Evolutionary conservation across 495 filamentous ascomycete species (phyloP).

Genomic region (Opeltia flavorubescens): DNA sequence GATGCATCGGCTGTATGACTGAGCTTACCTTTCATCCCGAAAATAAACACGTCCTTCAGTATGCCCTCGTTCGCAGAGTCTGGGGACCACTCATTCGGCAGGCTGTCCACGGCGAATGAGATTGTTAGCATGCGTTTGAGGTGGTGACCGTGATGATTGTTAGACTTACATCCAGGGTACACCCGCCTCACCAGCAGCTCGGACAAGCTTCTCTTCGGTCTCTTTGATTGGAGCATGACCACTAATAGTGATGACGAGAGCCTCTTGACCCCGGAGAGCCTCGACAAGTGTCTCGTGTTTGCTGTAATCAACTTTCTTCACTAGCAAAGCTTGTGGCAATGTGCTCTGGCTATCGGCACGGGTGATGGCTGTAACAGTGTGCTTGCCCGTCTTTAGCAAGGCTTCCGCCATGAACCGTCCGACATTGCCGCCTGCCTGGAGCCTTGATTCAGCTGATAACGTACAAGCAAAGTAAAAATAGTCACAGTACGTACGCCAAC

Average conservation of each 20-base stretch:
- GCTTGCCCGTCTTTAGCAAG: conserved; percentile 31
- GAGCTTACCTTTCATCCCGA: conserved; percentile 10
- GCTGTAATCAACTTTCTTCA: conserved; percentile 30
- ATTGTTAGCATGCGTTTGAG: too few relatives aligned
- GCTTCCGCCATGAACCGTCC: conserved; percentile 35
- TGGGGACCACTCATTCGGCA: conserved; percentile 42
- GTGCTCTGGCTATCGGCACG: conserved; percentile 24
- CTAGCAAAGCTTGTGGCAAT: conserved; percentile 27
- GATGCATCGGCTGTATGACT: too few relatives aligned
- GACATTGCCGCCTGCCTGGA: conserved; percentile 40
- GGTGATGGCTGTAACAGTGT: conserved; percentile 35
- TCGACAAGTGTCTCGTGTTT: conserved; percentile 24
- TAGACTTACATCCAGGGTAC: conserved; percentile 41
- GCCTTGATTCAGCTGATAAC: conserved; percentile 19
- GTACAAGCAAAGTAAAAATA: not conserved
- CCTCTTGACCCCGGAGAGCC: conserved; percentile 34
- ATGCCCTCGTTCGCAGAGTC: conserved; percentile 22
- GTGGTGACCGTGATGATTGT: too few relatives aligned
- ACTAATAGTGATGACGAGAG: conserved; percentile 40
- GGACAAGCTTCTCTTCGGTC: conserved; percentile 30
- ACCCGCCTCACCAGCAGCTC: conserved; percentile 43
- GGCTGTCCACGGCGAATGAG: too few relatives aligned
- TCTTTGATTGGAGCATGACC: conserved; percentile 21
- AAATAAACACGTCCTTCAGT: conserved; percentile 19
- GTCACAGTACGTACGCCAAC: conserved; percentile 21